Percentiles rank a stretch among this genome's conserved stretches.
Conservation (phyloP, 352 stramenopile genomes). For the Elongisporangium senticosum region DNA sequence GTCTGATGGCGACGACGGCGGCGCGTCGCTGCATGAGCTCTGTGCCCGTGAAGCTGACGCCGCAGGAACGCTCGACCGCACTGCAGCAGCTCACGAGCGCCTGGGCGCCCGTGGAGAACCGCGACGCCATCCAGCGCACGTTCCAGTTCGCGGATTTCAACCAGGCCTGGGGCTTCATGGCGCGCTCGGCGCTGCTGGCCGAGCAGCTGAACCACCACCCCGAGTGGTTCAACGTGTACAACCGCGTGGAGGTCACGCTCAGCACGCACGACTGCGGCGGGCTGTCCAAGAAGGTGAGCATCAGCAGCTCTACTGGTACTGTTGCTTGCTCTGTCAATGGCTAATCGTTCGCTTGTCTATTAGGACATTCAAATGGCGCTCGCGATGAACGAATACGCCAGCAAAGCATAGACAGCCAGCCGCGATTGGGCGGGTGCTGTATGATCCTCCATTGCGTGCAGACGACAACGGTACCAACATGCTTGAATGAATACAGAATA, state of each 20-base stretch:
- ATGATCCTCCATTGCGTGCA: neutral
- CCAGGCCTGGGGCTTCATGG: slow-evolving; percentile 81
- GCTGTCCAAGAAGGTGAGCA: slow-evolving; percentile 84
- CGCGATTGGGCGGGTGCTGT: no score
- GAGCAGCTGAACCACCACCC: slow-evolving; percentile 96
- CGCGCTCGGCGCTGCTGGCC: slow-evolving; percentile 53
- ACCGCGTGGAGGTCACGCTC: slow-evolving; percentile 94
- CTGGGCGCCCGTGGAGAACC: slow-evolving; percentile 44
- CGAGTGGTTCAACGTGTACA: slow-evolving; percentile 99
- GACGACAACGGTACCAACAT: no score
- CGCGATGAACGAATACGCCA: slow-evolving; percentile 70
- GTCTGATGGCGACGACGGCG: neutral
- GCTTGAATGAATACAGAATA: no score
- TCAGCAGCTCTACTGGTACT: slow-evolving; percentile 16
- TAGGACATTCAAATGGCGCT: slow-evolving; percentile 63
- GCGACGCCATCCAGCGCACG: slow-evolving; percentile 77
- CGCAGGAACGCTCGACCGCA: slow-evolving; percentile 30
- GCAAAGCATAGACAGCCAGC: neutral
- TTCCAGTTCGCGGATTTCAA: slow-evolving; percentile 87
- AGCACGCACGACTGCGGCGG: slow-evolving; percentile 95
- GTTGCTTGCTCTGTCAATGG: slow-evolving; percentile 8
- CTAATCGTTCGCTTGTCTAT: neutral
- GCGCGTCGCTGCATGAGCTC: slow-evolving; percentile 13
- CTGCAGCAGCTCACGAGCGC: slow-evolving; percentile 39
- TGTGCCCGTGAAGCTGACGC: slow-evolving; percentile 39